Percentiles rank a stretch among this genome's conserved stretches.
These are phyloP conservation scores for Aspergillus taichungensis DNA, from an alignment of 495 filamentous ascomycete genomes.

Conservation along the genomic window DNA sequence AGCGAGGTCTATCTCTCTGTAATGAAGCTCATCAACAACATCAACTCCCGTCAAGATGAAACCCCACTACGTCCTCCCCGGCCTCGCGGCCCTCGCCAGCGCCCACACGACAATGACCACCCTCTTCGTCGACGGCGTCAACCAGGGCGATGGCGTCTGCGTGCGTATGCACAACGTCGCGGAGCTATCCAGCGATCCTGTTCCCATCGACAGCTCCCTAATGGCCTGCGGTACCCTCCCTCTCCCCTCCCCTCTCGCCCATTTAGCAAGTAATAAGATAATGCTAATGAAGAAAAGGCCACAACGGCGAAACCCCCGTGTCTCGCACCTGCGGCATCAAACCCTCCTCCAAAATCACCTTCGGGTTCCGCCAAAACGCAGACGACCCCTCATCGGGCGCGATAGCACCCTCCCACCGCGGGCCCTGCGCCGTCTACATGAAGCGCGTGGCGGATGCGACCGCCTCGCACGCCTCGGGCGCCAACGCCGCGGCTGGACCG, in stretches of 20 bases:
- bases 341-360: conserved; percentile 47
- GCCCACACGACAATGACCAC: conserved; percentile 59
- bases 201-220: conserved; percentile 44
- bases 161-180: conserved; percentile 53
- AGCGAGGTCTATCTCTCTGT: no score
- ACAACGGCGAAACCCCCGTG: conserved; percentile 46
- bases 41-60: no score
- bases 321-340: conserved; percentile 47
- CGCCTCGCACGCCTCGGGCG: conserved; percentile 27
- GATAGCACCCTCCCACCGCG: conserved; percentile 57
- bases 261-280: no score
- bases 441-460: conserved; percentile 47
- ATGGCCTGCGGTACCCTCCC: conserved; percentile 60
- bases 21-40: no score
- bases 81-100: conserved; percentile 6
- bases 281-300: conserved; percentile 29
- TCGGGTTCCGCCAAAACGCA: conserved; percentile 54
- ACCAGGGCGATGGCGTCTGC: conserved; percentile 61
- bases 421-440: conserved; percentile 64
- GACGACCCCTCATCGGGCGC: conserved; percentile 44
- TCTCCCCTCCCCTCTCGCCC: not conserved
- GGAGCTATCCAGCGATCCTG: conserved; percentile 28
- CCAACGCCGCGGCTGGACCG: conserved; percentile 41
- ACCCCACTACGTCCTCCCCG: not conserved
- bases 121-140: conserved; percentile 52